Evolutionary conservation across 768 basidiomycete species (phyloP), one percentile per base, ranked within the genome.

Genomic region (Rhizopogon vinicolor): DNA sequence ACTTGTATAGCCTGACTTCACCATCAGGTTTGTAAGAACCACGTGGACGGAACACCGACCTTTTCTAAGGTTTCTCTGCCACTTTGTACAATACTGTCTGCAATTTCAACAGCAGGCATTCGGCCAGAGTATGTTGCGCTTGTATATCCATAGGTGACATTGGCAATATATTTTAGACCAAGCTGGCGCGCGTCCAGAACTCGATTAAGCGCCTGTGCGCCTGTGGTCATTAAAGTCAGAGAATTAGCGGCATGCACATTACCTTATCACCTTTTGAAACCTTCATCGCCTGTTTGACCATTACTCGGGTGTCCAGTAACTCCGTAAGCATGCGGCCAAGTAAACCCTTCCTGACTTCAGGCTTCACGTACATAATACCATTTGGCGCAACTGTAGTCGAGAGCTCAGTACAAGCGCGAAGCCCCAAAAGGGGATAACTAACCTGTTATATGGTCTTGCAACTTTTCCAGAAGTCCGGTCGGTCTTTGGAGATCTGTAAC

Each of bases 231-330:
- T 49, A 7, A 8, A 54, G n/a, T 43, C n/a, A 42, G n/a, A 46
- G 46, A 33, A 48, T 10, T 43, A 33, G 7, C 35, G 25, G 39
- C 57, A 48, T 44, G 53, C n/a, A 29, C 6, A 63, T 52, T 49
- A 89, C 94, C 74, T 91, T 93, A 67, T 97, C 87, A 41, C 76
- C 72, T 48, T 82, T 83, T 7, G 80, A 80, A 22, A 78, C 74
- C 68, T 98, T 98, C 94, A 97, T 94, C 3, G 91, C 93, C 59
- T 93, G 88, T 67, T 98, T 99, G 25, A 99, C 89, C 97, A 99
- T 98, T 5, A 98, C 91, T 52, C 97, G 80, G 16, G 96, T 98
- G 51, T 98, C 92, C 59, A 99, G 74, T 3, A 98, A 75, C 70
- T 99, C 97, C 3, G 79, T 81, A 59, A 99, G 75, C 96, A 99